phyloP scores from a whole-genome alignment of 2,329 filamentous ascomycete species.

The Talaromyces sp. region DNA sequence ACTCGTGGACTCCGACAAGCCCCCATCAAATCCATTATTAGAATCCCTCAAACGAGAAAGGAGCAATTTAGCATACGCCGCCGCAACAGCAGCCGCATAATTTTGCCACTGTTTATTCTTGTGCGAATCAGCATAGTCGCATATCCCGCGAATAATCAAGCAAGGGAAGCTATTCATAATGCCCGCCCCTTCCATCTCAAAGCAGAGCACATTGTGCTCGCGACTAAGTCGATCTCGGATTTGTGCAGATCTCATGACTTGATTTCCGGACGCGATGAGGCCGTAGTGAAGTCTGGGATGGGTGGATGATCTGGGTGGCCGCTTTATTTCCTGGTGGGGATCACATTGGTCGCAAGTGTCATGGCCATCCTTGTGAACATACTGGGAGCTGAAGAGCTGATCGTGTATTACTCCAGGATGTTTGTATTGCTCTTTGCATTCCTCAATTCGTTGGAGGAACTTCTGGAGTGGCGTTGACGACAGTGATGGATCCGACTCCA shows the following conservation, averaged over 20 bases:
- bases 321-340: not conserved
- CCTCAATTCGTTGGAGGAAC: constrained; percentile 4
- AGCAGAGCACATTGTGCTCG: constrained; percentile 3
- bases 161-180: constrained; percentile 15
- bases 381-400: not conserved
- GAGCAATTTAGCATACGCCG: constrained; percentile 11
- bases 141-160: constrained; percentile 18
- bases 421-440: constrained; percentile 1
- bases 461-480: constrained; percentile 2
- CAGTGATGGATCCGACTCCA: constrained; percentile 4
- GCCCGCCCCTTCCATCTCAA: constrained; percentile 18
- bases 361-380: not conserved
- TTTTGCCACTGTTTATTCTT: constrained; percentile 18
- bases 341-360: not conserved
- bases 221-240: constrained; percentile 8
- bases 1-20: not conserved
- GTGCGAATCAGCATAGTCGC: constrained; percentile 18
- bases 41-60: constrained; percentile 6
- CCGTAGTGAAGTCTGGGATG: constrained; percentile 13
- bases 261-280: constrained; percentile 15
- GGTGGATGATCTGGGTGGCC: not conserved
- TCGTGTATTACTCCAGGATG: not conserved
- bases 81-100: constrained; percentile 16
- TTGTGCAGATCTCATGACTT: constrained; percentile 12
- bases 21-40: not conserved